phyloP scores from a whole-genome alignment of 768 basidiomycete genomes.

The Phlebiopsis gigantea region DNA sequence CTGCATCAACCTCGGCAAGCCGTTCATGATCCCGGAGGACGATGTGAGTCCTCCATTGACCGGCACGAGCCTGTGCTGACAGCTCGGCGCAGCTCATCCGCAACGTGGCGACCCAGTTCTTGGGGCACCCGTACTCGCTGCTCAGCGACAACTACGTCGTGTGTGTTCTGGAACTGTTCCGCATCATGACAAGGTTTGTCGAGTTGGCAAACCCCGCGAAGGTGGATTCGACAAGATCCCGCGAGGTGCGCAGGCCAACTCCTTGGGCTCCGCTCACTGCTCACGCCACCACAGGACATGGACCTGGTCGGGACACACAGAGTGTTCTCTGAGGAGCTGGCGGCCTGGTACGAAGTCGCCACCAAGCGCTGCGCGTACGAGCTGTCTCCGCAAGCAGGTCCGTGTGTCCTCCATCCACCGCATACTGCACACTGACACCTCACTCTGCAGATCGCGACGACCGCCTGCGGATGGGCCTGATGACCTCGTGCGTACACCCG shows the following conservation, averaged over 20 bases:
- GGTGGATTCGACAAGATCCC: not conserved
- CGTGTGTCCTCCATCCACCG: not conserved
- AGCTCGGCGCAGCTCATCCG: conserved; percentile 33
- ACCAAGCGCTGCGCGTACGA: conserved; percentile 17
- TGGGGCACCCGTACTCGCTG: conserved; percentile 22
- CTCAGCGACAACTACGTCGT: conserved; percentile 25
- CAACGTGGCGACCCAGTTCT: conserved; percentile 20
- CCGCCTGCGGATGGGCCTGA: conserved; percentile 10
- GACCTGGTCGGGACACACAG: conserved; percentile 20
- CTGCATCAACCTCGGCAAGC: conserved; percentile 72
- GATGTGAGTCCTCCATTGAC: conserved; percentile 42
- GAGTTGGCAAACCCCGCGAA: conserved; percentile 20
- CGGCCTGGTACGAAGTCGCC: conserved; percentile 15
- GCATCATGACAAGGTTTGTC: conserved; percentile 27
- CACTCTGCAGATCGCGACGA: conserved; percentile 7
- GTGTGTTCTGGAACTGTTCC: conserved; percentile 26
- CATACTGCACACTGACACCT: not conserved
- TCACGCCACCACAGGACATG: conserved; percentile 11
- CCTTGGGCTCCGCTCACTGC: not conserved
- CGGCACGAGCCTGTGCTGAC: not conserved
- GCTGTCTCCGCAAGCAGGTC: conserved; percentile 14
- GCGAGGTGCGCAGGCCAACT: not conserved
- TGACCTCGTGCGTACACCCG: conserved; percentile 12
- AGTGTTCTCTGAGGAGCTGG: conserved; percentile 21
- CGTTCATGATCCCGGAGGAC: conserved; percentile 59